Base-by-base conservation (phyloP, 805 yeast species). In the Sungouiozyma intestinalis region DNA sequence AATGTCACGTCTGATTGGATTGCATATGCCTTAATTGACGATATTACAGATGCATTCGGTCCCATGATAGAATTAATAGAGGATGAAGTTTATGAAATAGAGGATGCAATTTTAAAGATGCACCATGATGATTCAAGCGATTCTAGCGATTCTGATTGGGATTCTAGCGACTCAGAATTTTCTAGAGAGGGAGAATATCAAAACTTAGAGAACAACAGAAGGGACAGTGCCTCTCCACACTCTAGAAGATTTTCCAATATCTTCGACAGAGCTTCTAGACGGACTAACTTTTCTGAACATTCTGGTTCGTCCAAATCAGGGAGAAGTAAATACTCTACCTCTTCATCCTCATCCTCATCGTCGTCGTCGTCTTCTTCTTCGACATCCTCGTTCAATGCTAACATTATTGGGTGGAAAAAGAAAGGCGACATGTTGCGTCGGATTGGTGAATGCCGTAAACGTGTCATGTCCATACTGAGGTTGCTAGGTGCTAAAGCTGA, bases 1-100 rank as follows among this genome's bases (percentile, higher is more conserved):
- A 85, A 85, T 2, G 95, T 92, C 4, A 77, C 90, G 2, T 78
- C 97, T 0, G 97, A 92, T 61, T 92, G 98, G 98, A 81, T 92
- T 37, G 90, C 96, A 1, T 92, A 92, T 64, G 97, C 97, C 0
- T 66, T 92, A 48, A 85, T 92, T 52, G 98, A 92, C 66, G 97
- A 92, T 60, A 85, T 92, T 48, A 90, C 97, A 0, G 98, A 92
- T 68, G 94, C 94, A 0, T 92, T 85, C 68, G 97, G 94, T 1
- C 98, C 98, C 2, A 77, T 92, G 81, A 88, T 92, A 48, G 94
- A 85, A 45, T 76, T 90, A 38, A 88, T 92, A 40, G 97, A 92
- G 57, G 86, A 80, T 45, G 98, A 92, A 54, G 97, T 92, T 17
- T 86, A 87, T 58, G 73, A 77, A n/a, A 92, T 92, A 47, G 98